A percentile compares a stretch with the other conserved stretches of the same genome.
These are phyloP conservation scores for Triticum urartu DNA, from an alignment of 176 grass and related monocot genomes.

Conservation along the genomic window DNA sequence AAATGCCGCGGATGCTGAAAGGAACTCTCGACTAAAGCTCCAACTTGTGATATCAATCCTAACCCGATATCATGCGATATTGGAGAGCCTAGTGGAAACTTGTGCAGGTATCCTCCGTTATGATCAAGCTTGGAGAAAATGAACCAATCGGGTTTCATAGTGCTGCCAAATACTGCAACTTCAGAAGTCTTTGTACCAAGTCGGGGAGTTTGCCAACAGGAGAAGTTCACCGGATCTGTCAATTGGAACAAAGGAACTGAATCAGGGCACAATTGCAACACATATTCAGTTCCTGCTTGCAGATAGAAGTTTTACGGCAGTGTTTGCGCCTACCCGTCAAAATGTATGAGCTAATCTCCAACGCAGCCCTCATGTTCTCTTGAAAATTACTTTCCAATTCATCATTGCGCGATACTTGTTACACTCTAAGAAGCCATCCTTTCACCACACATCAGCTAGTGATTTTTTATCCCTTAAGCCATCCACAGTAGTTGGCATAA, in stretches of 20 bases:
- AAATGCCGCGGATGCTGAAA: constrained; percentile 48
- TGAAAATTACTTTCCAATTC: background rate
- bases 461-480: background rate
- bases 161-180: constrained; percentile 1
- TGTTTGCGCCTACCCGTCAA: background rate
- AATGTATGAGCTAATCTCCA: background rate
- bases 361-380: background rate
- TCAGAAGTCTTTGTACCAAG: background rate
- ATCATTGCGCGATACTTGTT: background rate
- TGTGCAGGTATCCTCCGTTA: constrained; percentile 40
- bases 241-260: background rate
- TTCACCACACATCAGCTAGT: background rate
- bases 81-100: constrained; percentile 49
- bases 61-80: constrained; percentile 60
- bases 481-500: background rate
- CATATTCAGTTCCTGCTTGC: background rate
- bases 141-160: constrained; percentile 63
- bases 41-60: constrained; percentile 54
- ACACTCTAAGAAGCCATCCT: background rate
- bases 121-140: constrained; percentile 65
- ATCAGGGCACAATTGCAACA: background rate
- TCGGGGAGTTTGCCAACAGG: background rate
- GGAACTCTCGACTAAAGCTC: constrained; percentile 59
- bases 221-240: constrained; percentile 1
- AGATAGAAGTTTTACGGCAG: background rate